Evolutionary conservation across 176 grass and related monocot species (phyloP).

Genomic region (Melocanna baccifera): DNA sequence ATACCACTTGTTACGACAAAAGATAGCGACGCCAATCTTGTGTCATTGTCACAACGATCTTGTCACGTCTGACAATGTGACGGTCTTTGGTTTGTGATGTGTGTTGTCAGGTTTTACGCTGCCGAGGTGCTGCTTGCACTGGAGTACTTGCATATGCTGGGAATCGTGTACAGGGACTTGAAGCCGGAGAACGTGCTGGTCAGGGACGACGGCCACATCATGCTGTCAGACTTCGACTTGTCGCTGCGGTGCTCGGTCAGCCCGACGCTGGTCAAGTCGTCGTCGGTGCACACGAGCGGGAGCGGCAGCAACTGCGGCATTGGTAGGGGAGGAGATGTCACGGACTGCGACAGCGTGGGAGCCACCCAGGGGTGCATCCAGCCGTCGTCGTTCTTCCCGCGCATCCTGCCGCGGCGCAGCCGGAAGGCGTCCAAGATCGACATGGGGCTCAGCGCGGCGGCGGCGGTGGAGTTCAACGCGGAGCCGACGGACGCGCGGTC

Average conservation of each 20-base stretch:
- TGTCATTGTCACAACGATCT: background rate
- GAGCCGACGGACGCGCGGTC: slow-evolving; percentile 71
- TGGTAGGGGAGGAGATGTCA: background rate
- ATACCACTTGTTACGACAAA: background rate
- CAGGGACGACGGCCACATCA: slow-evolving; percentile 44
- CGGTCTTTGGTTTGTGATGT: background rate
- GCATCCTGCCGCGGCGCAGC: slow-evolving; percentile 33
- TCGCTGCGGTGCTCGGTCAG: slow-evolving; percentile 42
- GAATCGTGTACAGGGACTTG: slow-evolving; percentile 47
- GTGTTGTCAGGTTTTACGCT: slow-evolving; percentile 26
- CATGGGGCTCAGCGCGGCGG: slow-evolving; percentile 16
- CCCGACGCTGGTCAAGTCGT: slow-evolving; percentile 44
- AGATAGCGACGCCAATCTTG: background rate
- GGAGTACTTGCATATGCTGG: slow-evolving; percentile 52
- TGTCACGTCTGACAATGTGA: background rate
- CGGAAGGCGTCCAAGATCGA: slow-evolving; percentile 31
- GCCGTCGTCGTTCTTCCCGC: slow-evolving; percentile 32
- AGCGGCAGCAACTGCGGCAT: background rate
- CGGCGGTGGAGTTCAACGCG: slow-evolving; percentile 65
- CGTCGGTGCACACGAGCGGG: slow-evolving; percentile 6
- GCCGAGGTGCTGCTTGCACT: slow-evolving; percentile 43
- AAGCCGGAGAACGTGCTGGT: slow-evolving; percentile 52
- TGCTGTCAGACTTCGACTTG: slow-evolving; percentile 49
- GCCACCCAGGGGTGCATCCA: slow-evolving; percentile 22
- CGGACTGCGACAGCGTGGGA: background rate